These are phyloP conservation scores for Euphrasia arctica DNA, from an alignment of 305 asterid species.

Conservation along the genomic window DNA sequence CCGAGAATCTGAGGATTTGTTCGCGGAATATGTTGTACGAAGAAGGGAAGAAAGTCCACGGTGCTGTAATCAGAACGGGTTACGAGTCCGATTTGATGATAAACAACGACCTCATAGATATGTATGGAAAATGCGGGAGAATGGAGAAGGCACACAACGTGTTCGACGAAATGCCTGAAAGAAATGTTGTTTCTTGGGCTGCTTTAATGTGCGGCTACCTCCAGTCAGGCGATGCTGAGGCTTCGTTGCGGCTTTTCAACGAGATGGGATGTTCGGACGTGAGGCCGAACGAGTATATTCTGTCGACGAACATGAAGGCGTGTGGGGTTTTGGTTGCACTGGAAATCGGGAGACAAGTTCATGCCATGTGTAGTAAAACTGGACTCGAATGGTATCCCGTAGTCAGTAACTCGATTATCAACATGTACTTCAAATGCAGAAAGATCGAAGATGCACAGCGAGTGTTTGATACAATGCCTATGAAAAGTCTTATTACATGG, in stretches of 20 bases:
- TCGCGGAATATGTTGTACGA: slow-evolving; percentile 35
- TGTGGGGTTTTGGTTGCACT: slow-evolving; percentile 39
- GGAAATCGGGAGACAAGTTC: slow-evolving; percentile 55
- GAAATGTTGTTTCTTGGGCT: slow-evolving; percentile 69
- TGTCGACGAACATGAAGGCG: slow-evolving; percentile 58
- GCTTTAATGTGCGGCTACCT: slow-evolving; percentile 52
- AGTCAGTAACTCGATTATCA: slow-evolving; percentile 54
- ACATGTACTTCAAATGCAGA: slow-evolving; percentile 58
- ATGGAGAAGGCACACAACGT: slow-evolving; percentile 32
- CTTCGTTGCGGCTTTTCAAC: slow-evolving; percentile 39
- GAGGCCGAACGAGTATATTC: slow-evolving; percentile 52
- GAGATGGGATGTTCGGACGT: slow-evolving; percentile 41
- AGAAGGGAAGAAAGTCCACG: slow-evolving; percentile 55
- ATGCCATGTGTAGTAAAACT: slow-evolving; percentile 45
- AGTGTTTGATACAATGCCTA: slow-evolving; percentile 44
- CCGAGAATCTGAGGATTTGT: slow-evolving; percentile 48
- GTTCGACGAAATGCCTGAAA: slow-evolving; percentile 53
- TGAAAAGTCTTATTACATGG: slow-evolving; percentile 49
- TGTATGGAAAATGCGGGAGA: slow-evolving; percentile 54
- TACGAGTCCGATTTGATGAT: slow-evolving; percentile 47
- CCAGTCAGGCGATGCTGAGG: slow-evolving; percentile 31
- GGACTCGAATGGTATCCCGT: slow-evolving; percentile 52
- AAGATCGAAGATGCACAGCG: slow-evolving; percentile 42
- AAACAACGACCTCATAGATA: slow-evolving; percentile 42
- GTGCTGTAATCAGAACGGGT: slow-evolving; percentile 42